Evolutionary conservation across 1,284 basidiomycete genomes (phyloP), one percentile per base, ranked within the genome.

Genomic region (Cutaneotrichosporon sp.): DNA sequence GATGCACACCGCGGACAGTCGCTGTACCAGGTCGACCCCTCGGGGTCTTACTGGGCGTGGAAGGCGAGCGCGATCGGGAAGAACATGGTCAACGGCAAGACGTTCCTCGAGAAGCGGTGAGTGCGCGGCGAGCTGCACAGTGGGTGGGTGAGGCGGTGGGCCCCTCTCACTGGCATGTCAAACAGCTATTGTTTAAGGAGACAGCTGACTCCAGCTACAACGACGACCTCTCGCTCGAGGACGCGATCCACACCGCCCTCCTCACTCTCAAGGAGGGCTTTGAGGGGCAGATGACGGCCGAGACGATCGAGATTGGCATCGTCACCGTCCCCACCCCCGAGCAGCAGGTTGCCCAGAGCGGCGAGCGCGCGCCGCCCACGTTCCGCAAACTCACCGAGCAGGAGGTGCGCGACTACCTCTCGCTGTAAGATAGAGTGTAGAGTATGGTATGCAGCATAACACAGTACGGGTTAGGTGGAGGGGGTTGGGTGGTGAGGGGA

Each of bases 81-180:
- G 84, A 99, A 99, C 82, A 98, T 98, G 92, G 88, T 94, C 58
- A 99, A 99, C 75, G 97, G 95, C 57, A 99, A 99, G 82, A 98
- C 97, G 2, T 99, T 99, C 81, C 81, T 99, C 69, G 97, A 99
- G 82, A 99, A 99, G 82, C 86, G 94, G 91, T 93, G 70, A 72
- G 87, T 56, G 13, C 4, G 31, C 10, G 8, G 25, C 25, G 31
- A 20, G 46, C 29, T 31, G 29, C 3, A 5, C 42, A 8, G 29
- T 27, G 5, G 18, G n/a, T 45, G 38, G 46, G 9, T 10, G 50
- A 20, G 24, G 4, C 16, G 10, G 51, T 24, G 16, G 33, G 18
- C 24, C 10, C 27, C 46, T n/a, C 22, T 27, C 22, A 22, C 34
- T 3, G 25, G 10, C 20, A n/a, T n/a, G 7, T 46, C 46, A 24